Conservation (phyloP, 352 stramenopile genomes). For the Pythium brachiatum region DNA sequence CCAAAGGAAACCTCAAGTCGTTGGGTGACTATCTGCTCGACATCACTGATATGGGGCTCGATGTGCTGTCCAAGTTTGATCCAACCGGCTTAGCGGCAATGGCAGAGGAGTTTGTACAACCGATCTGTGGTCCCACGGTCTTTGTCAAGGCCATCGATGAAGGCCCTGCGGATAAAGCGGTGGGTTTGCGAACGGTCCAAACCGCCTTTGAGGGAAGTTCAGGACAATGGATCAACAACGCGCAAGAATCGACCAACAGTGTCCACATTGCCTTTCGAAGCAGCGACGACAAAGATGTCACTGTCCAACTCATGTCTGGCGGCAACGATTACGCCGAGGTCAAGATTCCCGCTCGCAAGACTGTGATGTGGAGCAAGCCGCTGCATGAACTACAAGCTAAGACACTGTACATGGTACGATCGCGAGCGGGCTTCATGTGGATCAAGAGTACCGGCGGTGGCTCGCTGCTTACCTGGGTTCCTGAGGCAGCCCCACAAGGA, state of each 20-base stretch:
- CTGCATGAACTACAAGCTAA: slow-evolving; percentile 37
- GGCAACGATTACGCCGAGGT: not conserved
- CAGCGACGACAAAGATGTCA: slow-evolving; percentile 15
- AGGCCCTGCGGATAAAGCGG: slow-evolving; percentile 33
- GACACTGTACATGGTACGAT: slow-evolving; percentile 64
- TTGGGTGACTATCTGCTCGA: slow-evolving; percentile 39
- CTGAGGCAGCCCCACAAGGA: not conserved
- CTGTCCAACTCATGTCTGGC: slow-evolving; percentile 1
- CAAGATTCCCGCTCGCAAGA: not conserved
- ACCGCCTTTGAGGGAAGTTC: slow-evolving; percentile 34
- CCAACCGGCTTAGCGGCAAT: slow-evolving; percentile 45
- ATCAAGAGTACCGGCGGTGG: slow-evolving; percentile 17
- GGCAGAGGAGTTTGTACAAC: slow-evolving; percentile 53
- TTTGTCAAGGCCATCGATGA: slow-evolving; percentile 61
- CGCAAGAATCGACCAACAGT: not conserved
- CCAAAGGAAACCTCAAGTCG: slow-evolving; percentile 32
- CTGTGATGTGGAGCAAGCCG: slow-evolving; percentile 7
- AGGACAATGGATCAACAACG: not conserved
- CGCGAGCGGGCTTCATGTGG: slow-evolving; percentile 44
- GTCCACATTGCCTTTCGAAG: slow-evolving; percentile 16
- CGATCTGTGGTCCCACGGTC: slow-evolving; percentile 53
- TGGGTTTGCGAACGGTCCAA: slow-evolving; percentile 39
- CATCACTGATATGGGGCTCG: slow-evolving; percentile 40
- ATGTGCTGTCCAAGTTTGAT: slow-evolving; percentile 44
- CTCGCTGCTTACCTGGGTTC: slow-evolving; percentile 2